phyloP scores from a whole-genome alignment of 371 early-diverging fungal genomes.

The Blyttiomyces sp. region DNA sequence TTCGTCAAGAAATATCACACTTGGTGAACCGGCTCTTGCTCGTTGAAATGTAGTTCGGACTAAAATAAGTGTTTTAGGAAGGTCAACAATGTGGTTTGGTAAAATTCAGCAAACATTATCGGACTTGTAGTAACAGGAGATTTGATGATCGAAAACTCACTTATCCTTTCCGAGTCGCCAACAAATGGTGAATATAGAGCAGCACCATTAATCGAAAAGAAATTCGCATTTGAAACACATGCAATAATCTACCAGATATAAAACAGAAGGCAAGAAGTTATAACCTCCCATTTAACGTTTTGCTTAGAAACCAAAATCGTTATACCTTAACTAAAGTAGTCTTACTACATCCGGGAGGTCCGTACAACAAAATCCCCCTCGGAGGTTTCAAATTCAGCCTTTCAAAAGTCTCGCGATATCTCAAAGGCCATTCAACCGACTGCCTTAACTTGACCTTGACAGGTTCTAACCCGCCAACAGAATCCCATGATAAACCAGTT shows the following conservation, averaged over 20 bases:
- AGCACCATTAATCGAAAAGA: constrained; percentile 88
- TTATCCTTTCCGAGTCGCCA: constrained; percentile 87
- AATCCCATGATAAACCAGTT: constrained; percentile 71
- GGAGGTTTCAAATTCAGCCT: constrained; percentile 82
- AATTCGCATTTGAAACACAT: constrained; percentile 71
- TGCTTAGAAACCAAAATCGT: not conserved
- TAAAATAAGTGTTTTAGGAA: constrained; percentile 10
- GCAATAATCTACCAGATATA: constrained; percentile 66
- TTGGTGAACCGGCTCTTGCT: constrained; percentile 83
- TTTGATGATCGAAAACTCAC: constrained; percentile 48
- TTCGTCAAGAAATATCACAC: constrained; percentile 92
- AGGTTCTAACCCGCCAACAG: constrained; percentile 89
- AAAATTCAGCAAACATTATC: too few species aligned
- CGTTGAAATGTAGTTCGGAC: constrained; percentile 75
- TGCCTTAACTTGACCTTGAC: constrained; percentile 92
- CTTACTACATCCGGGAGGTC: constrained; percentile 98
- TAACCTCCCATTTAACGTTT: not conserved
- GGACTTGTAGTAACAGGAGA: too few species aligned
- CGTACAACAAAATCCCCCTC: constrained; percentile 90
- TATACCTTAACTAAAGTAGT: constrained; percentile 88
- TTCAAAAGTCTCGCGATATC: constrained; percentile 65
- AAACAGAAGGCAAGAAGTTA: not conserved
- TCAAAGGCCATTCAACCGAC: constrained; percentile 94
- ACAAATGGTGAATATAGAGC: constrained; percentile 85
- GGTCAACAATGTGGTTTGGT: not conserved